Evolutionary conservation across 352 stramenopile genomes (phyloP), one percentile per base, ranked within the genome.

Genomic region (Globisporangium canariense): DNA sequence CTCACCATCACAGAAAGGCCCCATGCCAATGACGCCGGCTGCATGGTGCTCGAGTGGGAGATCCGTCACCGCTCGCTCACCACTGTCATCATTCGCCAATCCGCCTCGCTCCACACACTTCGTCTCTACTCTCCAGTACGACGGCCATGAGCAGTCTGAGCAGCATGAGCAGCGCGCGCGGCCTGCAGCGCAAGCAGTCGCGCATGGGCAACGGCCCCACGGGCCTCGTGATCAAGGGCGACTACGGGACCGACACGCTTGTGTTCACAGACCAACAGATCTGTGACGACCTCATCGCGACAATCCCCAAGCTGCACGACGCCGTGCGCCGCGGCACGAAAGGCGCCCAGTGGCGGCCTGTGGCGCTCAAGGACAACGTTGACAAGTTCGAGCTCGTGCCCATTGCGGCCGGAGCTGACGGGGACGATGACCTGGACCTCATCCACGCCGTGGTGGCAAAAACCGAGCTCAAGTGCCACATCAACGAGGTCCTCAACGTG

Each of bases 401-500:
- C 2, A 63, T 67, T 49, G 71, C 49, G 20, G 49, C 49, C 49
- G 49, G 72, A 46, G 50, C 14, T 6, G 41, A 74, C 49, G 70
- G 78, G 41, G 75, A 83, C 51, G 70, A 81, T 43, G 75, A 83
- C 49, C 30, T 68, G 10, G 73, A 81, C 40, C 61, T 90, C 54
- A 61, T 81, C 11, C 71, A 90, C 46, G 77, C 76, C 0, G 46
- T 81, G 1, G 68, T 83, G 40, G 71, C 77, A 43, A 85, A 79
- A 50, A 78, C 71, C 2, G 75, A 82, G 68, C 65, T 90, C 16
- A 66, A 62, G 0, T 88, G 75, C 60, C 79, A 88, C 62, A 52
- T 90, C 54, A 87, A 90, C 52, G 81, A 90, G 34, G 76, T 82
- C 18, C 60, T 88, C 38, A 88, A 78, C 55, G 77, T 88, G 47